Base-by-base conservation (phyloP, 2,329 filamentous ascomycete genomes). In the Fusarium coicis region DNA sequence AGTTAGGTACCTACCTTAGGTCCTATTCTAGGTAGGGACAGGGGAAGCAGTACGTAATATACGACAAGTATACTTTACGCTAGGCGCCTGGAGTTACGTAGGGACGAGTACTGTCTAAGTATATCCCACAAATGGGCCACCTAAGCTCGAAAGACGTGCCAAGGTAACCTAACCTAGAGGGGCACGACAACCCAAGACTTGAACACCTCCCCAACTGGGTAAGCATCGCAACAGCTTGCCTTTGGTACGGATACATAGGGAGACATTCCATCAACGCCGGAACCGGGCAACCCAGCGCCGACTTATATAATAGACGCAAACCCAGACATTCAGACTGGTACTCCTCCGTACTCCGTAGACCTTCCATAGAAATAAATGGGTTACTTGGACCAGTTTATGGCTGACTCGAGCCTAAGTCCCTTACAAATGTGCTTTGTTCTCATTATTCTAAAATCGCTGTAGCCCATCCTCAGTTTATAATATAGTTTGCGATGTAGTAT, bases 391-490 rank as follows among this genome's bases (percentile, higher is more conserved):
- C n/a, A 28, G 18, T 53, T 53, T 19, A 26, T 26, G 50, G 19
- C 23, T 28, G 34, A 16, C 10, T 21, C 23, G 19, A n/a, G 34
- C 34, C 36, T 16, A 10, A 40, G 28, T 12, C 18, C 28, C 28
- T 9, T 50, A 58, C 49, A 57, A 63, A 44, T 70, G 30, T 55
- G 52, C 32, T 70, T 59, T 70, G 59, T 72, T 46, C 42, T 55
- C 52, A 58, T 65, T 74, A 57, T 40, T 70, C 50, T 65, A 62
- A 39, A 36, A 28, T 39, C 26, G 34, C 23, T 40, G 21, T 39
- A 40, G 28, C 23, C 19, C 23, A 39, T 54, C 19, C 32, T 49
- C 44, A 34, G 23, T 49, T 30, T 30, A 49, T 49, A 32, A 32
- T 18, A 32, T 49, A 49, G 21, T 50, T 50, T 23, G n/a, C 50